phyloP scores from a whole-genome alignment of 2,329 filamentous ascomycete species.

The Pseudofabraea citricarpa region DNA sequence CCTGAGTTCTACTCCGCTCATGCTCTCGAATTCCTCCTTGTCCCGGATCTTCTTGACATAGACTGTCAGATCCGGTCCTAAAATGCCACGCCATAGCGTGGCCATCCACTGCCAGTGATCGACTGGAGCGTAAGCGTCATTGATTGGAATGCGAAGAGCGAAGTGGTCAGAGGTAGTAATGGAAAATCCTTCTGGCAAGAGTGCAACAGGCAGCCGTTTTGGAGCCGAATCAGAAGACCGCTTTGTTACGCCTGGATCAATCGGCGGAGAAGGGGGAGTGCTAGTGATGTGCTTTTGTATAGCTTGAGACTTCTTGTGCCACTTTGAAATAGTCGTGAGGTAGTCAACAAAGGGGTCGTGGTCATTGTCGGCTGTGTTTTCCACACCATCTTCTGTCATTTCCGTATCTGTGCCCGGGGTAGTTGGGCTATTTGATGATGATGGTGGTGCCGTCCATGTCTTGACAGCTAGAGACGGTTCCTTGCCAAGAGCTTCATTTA shows the following conservation, averaged over 20 bases:
- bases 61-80: constrained; percentile 75
- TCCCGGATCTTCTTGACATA: constrained; percentile 46
- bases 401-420: constrained; percentile 9
- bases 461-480: constrained; percentile 23
- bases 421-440: not conserved
- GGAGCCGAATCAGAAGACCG: not conserved
- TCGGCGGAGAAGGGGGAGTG: constrained; percentile 5
- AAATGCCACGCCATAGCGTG: constrained; percentile 82
- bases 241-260: not conserved
- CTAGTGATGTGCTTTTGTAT: constrained; percentile 56
- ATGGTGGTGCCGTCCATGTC: constrained; percentile 16
- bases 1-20: constrained; percentile 49
- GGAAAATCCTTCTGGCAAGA: constrained; percentile 75
- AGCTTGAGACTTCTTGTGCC: constrained; percentile 71
- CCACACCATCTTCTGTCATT: constrained; percentile 14
- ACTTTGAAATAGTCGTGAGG: constrained; percentile 61
- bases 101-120: constrained; percentile 99
- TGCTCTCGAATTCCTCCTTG: constrained; percentile 31
- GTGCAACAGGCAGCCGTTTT: constrained; percentile 58
- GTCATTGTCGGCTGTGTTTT: constrained; percentile 15
- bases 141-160: constrained; percentile 68
- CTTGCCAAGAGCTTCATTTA: constrained; percentile 36
- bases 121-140: constrained; percentile 71
- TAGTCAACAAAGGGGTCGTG: constrained; percentile 51
- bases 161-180: constrained; percentile 73